Percentiles rank a stretch among this genome's conserved stretches.
phyloP scores from a whole-genome alignment of 257 asterid genomes.

The Coffea eugenioides region DNA sequence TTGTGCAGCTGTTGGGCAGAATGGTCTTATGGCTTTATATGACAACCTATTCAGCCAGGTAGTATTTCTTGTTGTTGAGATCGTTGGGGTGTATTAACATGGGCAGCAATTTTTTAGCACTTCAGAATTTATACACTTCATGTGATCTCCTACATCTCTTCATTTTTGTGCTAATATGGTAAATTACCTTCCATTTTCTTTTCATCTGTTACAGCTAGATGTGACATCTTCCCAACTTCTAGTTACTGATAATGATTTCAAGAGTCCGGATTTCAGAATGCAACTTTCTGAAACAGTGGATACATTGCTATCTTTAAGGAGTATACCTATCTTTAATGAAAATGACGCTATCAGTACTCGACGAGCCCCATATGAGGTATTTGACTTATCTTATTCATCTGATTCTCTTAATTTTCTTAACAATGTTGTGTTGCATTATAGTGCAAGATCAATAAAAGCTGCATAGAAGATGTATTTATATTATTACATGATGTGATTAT shows the following conservation, averaged over 20 bases:
- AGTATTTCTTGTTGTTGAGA: neutral
- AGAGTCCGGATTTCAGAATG: constrained; percentile 59
- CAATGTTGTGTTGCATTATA: no score
- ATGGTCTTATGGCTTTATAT: constrained; percentile 67
- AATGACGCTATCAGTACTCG: constrained; percentile 90
- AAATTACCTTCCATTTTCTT: neutral
- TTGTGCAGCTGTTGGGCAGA: constrained; percentile 76
- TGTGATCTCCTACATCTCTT: neutral
- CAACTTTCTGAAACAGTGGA: constrained; percentile 73
- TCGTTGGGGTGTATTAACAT: neutral
- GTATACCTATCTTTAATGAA: constrained; percentile 82
- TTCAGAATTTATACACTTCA: neutral
- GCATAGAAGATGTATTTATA: neutral
- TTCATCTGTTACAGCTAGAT: constrained; percentile 53
- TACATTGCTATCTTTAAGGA: constrained; percentile 54
- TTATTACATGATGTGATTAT: no score
- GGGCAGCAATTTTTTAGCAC: neutral
- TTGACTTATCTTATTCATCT: constrained; percentile 6
- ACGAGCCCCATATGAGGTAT: constrained; percentile 76
- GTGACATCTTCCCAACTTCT: constrained; percentile 80
- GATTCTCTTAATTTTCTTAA: constrained; percentile 9
- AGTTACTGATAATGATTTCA: constrained; percentile 81
- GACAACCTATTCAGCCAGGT: constrained; percentile 69
- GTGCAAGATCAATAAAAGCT: neutral
- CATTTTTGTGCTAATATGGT: neutral